These are phyloP conservation scores for Nidularia pulvinata DNA, from an alignment of 768 basidiomycete species.

Conservation along the genomic window DNA sequence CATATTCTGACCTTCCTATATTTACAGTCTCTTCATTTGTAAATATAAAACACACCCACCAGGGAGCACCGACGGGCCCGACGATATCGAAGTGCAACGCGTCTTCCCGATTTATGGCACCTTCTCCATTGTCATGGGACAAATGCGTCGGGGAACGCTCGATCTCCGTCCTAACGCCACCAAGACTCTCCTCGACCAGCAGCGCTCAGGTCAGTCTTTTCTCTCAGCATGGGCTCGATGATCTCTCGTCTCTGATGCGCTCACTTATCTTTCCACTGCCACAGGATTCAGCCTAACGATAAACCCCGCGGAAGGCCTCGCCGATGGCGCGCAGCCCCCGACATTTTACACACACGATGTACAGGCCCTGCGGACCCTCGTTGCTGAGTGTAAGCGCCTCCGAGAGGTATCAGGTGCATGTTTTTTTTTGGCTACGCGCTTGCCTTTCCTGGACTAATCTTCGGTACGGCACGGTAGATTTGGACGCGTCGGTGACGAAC, in stretches of 20 bases:
- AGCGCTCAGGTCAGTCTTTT: slow-evolving; percentile 35
- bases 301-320: slow-evolving; percentile 34
- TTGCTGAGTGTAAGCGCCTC: slow-evolving; percentile 57
- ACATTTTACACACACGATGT: slow-evolving; percentile 48
- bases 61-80: slow-evolving; percentile 9
- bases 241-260: neutral
- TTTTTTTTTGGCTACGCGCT: neutral
- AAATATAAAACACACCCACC: slow-evolving; percentile 26
- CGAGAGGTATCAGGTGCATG: slow-evolving; percentile 47
- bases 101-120: slow-evolving; percentile 56
- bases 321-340: slow-evolving; percentile 16
- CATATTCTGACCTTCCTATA: neutral
- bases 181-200: slow-evolving; percentile 25
- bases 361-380: slow-evolving; percentile 40
- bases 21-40: slow-evolving; percentile 47
- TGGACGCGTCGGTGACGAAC: neutral
- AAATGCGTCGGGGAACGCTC: slow-evolving; percentile 38
- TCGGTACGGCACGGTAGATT: neutral
- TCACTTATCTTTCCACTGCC: neutral
- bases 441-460: neutral
- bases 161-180: slow-evolving; percentile 22
- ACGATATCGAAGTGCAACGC: slow-evolving; percentile 42
- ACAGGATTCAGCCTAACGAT: slow-evolving; percentile 58
- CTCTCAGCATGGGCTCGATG: neutral
- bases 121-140: slow-evolving; percentile 57